phyloP scores from a whole-genome alignment of 169 alveolate species.

The Plasmodium inui region DNA sequence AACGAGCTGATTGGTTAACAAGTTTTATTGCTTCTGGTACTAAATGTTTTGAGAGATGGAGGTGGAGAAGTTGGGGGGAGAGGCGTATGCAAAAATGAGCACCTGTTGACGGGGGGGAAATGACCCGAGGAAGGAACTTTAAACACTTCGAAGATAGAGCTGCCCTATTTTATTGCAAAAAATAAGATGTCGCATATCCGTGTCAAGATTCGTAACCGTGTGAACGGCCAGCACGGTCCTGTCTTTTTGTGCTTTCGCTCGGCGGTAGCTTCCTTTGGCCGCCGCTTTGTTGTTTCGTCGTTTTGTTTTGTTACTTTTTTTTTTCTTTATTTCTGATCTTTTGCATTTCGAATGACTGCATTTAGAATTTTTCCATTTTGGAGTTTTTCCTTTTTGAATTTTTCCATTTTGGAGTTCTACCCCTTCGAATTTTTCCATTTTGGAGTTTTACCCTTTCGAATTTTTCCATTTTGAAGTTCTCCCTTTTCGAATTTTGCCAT shows the following conservation, averaged over 20 bases:
- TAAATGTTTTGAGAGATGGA: neutral
- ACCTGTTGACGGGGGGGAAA: neutral
- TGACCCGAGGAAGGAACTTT: neutral
- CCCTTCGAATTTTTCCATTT: no score
- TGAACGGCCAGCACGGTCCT: neutral
- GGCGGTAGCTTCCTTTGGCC: neutral
- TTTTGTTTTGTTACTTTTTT: neutral
- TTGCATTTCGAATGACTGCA: neutral
- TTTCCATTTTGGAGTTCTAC: no score
- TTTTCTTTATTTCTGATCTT: neutral
- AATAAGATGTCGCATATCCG: neutral
- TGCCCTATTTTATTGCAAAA: neutral
- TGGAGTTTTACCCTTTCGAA: no score
- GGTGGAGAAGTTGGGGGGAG: neutral
- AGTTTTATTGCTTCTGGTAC: neutral
- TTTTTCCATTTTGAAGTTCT: no score
- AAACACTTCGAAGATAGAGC: neutral
- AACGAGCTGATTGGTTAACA: slow-evolving; percentile 19
- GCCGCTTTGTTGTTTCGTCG: neutral
- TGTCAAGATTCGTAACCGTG: neutral
- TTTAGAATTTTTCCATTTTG: neutral
- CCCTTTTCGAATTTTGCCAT: no score
- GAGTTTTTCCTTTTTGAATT: no score
- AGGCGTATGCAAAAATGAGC: neutral
- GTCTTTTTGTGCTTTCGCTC: neutral